Evolutionary conservation across 148 eudicot species (phyloP).

Genomic region (Mesembryanthemum crystallinum): DNA sequence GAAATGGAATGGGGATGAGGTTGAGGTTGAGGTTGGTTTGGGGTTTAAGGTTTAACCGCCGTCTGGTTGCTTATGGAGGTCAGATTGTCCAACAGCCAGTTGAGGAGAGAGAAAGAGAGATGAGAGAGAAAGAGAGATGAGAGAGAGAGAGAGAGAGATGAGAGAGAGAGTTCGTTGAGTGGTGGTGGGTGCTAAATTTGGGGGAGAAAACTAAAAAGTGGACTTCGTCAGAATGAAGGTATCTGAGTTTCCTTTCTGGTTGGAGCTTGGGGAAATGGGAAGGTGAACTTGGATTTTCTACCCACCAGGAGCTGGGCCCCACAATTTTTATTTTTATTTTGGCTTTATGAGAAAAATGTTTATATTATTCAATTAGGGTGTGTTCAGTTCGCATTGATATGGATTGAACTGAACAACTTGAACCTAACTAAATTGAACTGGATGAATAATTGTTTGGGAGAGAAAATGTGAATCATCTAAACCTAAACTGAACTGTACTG

Average conservation of each 20-base stretch:
- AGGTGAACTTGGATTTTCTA: conserved; percentile 27
- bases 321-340: too few species aligned
- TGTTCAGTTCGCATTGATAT: too few species aligned
- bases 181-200: conserved; percentile 6
- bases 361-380: too few species aligned
- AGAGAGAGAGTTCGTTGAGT: too few species aligned
- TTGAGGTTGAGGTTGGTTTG: not conserved
- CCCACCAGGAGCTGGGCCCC: not conserved
- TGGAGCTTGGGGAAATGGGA: conserved; percentile 17
- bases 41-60: conserved; percentile 42
- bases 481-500: too few species aligned
- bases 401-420: too few species aligned
- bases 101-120: conserved; percentile 15
- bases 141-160: conserved; percentile 6
- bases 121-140: not conserved
- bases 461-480: too few species aligned
- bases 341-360: too few species aligned
- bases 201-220: not conserved
- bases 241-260: conserved; percentile 13
- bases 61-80: conserved; percentile 32
- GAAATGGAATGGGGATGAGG: not conserved
- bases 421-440: too few species aligned
- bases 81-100: conserved; percentile 16
- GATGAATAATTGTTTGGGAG: too few species aligned
- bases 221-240: conserved; percentile 8